Evolutionary conservation across 2,329 filamentous ascomycete species (phyloP).

Genomic region (Catunica adiposa): DNA sequence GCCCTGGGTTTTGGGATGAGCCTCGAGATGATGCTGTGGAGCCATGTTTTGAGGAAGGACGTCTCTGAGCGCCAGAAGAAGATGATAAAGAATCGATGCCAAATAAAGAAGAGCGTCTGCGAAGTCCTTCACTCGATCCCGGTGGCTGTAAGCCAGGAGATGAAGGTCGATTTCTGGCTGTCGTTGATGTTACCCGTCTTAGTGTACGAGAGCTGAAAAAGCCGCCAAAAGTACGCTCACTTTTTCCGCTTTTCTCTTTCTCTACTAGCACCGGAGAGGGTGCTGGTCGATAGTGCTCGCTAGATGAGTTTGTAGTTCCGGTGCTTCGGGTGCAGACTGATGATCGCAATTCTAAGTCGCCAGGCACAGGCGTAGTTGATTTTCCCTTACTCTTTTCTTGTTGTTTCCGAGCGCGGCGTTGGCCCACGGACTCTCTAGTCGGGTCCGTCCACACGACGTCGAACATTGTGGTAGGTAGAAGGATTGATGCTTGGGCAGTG

Average conservation of each 20-base stretch:
- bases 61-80: not conserved
- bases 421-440: conserved; percentile 34
- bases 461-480: conserved; percentile 29
- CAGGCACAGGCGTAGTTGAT: conserved; percentile 14
- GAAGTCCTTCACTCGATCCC: conserved; percentile 2
- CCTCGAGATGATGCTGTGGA: conserved; percentile 9
- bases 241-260: conserved; percentile 16
- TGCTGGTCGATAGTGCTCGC: not conserved
- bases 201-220: conserved; percentile 28
- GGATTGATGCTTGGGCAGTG: not conserved
- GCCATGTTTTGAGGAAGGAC: conserved; percentile 1
- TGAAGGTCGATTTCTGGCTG: conserved; percentile 15
- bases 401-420: conserved; percentile 35
- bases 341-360: conserved; percentile 20
- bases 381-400: conserved; percentile 20
- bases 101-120: conserved; percentile 10
- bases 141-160: conserved; percentile 11
- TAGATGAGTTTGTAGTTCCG: conserved; percentile 21
- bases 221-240: conserved; percentile 24
- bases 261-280: not conserved
- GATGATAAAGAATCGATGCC: conserved; percentile 11
- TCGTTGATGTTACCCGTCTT: conserved; percentile 20
- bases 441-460: conserved; percentile 43
- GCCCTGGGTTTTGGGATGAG: conserved; percentile 6
- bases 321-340: conserved; percentile 30